Evolutionary conservation across 352 stramenopile genomes (phyloP).

Genomic region (Phytophthora pseudosyringae): DNA sequence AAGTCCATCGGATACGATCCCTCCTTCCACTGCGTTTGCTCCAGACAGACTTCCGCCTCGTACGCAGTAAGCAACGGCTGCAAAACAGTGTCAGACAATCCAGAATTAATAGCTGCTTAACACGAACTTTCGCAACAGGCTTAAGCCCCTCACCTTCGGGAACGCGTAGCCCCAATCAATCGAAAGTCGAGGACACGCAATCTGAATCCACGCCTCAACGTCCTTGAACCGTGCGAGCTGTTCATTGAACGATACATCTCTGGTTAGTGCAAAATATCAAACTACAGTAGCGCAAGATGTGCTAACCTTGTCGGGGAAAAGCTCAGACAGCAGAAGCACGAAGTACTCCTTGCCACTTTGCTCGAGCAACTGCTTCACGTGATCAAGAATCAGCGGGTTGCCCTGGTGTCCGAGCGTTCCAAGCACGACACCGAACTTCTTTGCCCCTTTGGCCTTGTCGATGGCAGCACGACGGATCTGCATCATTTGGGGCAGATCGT

Average conservation of each 20-base stretch:
- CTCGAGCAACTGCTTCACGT: constrained; percentile 90
- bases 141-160: constrained; percentile 59
- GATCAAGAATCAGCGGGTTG: constrained; percentile 96
- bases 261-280: constrained; percentile 2
- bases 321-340: constrained; percentile 97
- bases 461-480: constrained; percentile 86
- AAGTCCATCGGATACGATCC: constrained; percentile 99
- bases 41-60: constrained; percentile 96
- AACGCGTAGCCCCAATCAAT: constrained; percentile 99
- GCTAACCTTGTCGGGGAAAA: constrained; percentile 93
- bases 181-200: constrained; percentile 97
- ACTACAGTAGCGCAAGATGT: not conserved
- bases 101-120: not conserved
- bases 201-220: constrained; percentile 98
- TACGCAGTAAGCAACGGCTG: constrained; percentile 97
- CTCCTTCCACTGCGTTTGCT: constrained; percentile 86
- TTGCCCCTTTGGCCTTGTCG: constrained; percentile 73
- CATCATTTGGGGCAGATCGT: constrained; percentile 97
- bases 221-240: constrained; percentile 88
- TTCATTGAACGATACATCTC: not conserved
- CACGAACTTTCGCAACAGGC: too few relatives aligned
- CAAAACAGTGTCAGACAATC: not conserved
- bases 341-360: constrained; percentile 92
- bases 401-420: constrained; percentile 99
- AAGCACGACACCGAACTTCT: constrained; percentile 97